A percentile compares a stretch with the other conserved stretches of the same genome.
These are phyloP conservation scores for Dacryopinax spathularia DNA, from an alignment of 768 basidiomycete genomes.

Conservation along the genomic window DNA sequence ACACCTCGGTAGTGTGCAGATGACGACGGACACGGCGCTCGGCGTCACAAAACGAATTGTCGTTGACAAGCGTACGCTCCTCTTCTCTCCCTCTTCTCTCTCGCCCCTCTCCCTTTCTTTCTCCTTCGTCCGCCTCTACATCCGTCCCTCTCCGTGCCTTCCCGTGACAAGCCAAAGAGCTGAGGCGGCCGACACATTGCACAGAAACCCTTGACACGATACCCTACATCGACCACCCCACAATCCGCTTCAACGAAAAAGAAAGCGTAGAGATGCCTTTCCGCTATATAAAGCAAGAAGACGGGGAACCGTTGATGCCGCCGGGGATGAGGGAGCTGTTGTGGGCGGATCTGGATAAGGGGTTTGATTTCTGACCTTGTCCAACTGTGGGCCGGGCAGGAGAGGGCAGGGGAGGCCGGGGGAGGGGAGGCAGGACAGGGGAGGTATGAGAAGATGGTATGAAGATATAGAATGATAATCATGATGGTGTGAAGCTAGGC, in stretches of 20 bases:
- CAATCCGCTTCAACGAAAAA: slow-evolving; percentile 68
- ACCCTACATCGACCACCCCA: slow-evolving; percentile 62
- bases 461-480: neutral
- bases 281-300: slow-evolving; percentile 37
- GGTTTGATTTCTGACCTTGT: slow-evolving; percentile 55
- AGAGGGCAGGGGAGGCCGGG: neutral
- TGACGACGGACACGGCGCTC: slow-evolving; percentile 97
- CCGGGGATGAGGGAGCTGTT: slow-evolving; percentile 81
- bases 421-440: neutral
- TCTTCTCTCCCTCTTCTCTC: slow-evolving; percentile 12
- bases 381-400: neutral
- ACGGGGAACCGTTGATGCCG: slow-evolving; percentile 60
- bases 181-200: neutral
- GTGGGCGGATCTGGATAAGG: slow-evolving; percentile 71
- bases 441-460: neutral
- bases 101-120: neutral
- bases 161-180: neutral
- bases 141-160: slow-evolving; percentile 51
- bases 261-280: slow-evolving; percentile 99
- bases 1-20: slow-evolving; percentile 76
- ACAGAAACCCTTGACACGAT: neutral
- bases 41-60: slow-evolving; percentile 80
- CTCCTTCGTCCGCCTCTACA: neutral
- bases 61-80: slow-evolving; percentile 43
- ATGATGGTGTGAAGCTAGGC: slow-evolving; percentile 6